phyloP scores from a whole-genome alignment of 2,329 filamentous ascomycete genomes.

The Fusarium verrucosum region DNA sequence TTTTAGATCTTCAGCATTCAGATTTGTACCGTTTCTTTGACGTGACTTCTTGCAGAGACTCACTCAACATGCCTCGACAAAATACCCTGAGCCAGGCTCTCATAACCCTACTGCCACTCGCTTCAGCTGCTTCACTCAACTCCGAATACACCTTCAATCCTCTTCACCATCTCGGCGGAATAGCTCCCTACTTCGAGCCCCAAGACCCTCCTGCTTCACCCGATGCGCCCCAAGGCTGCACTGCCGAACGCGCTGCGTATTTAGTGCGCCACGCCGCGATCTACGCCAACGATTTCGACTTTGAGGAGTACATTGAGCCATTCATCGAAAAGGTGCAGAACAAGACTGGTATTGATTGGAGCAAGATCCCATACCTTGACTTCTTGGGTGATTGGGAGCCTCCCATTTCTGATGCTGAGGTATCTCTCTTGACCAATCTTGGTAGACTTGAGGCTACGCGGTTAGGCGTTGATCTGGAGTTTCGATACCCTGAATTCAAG shows the following conservation, averaged over 20 bases:
- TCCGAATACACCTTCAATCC: slow-evolving; percentile 62
- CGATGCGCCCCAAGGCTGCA: slow-evolving; percentile 59
- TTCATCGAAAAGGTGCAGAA: slow-evolving; percentile 68
- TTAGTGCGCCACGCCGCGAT: slow-evolving; percentile 68
- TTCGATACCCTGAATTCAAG: slow-evolving; percentile 65
- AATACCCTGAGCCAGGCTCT: slow-evolving; percentile 6
- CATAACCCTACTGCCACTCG: slow-evolving; percentile 15
- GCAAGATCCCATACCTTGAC: slow-evolving; percentile 61
- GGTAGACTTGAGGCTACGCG: slow-evolving; percentile 69
- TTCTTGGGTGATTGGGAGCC: slow-evolving; percentile 67
- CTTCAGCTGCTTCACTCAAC: slow-evolving; percentile 48
- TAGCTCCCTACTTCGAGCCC: slow-evolving; percentile 66
- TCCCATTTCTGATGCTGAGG: slow-evolving; percentile 65
- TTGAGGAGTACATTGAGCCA: slow-evolving; percentile 65
- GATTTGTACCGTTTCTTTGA: no score
- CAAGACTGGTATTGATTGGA: slow-evolving; percentile 64
- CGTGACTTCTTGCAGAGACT: no score
- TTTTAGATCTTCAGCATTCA: background rate
- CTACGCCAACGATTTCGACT: slow-evolving; percentile 68
- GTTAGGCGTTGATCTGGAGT: slow-evolving; percentile 65
- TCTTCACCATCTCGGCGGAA: slow-evolving; percentile 64
- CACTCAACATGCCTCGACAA: slow-evolving; percentile 20
- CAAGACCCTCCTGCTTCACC: slow-evolving; percentile 54
- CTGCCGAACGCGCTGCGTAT: slow-evolving; percentile 61
- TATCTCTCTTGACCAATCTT: slow-evolving; percentile 68